Evolutionary conservation across 1,284 basidiomycete genomes (phyloP).

Genomic region (Flammula alnicola): DNA sequence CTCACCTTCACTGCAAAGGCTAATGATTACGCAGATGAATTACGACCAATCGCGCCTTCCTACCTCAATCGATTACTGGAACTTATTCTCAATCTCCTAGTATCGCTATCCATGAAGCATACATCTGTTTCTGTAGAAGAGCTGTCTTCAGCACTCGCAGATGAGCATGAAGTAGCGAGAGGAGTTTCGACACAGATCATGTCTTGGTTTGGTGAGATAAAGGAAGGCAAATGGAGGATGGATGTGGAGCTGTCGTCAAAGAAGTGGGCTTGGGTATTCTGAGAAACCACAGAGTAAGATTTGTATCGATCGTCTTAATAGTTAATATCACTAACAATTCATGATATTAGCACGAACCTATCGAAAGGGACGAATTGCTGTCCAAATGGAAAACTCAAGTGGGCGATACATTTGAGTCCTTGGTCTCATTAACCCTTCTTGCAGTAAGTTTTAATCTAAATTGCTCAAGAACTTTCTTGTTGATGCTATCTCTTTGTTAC

Average conservation of each 20-base stretch:
- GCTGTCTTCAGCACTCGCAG: constrained; percentile 61
- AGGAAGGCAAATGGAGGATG: constrained; percentile 66
- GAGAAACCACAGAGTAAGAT: constrained; percentile 61
- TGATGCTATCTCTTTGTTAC: neutral
- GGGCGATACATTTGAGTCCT: constrained; percentile 72
- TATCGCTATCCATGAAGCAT: constrained; percentile 58
- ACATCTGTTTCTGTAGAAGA: constrained; percentile 54
- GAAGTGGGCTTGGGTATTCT: constrained; percentile 78
- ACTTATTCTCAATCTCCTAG: constrained; percentile 71
- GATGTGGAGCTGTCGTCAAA: constrained; percentile 58
- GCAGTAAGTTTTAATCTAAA: constrained; percentile 54
- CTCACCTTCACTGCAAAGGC: neutral
- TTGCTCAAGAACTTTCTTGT: neutral
- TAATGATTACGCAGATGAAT: constrained; percentile 47
- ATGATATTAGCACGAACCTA: constrained; percentile 54
- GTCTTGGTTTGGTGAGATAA: constrained; percentile 75
- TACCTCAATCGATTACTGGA: constrained; percentile 76
- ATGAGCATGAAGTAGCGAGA: constrained; percentile 74
- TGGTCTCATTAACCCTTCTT: constrained; percentile 65
- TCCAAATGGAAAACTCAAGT: constrained; percentile 70
- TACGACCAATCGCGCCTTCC: constrained; percentile 69
- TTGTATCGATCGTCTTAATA: neutral
- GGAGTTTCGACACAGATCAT: constrained; percentile 72
- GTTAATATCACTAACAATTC: neutral
- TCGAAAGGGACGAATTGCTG: constrained; percentile 60